phyloP scores from a whole-genome alignment of 768 basidiomycete genomes.

The Termitomyces sp. region DNA sequence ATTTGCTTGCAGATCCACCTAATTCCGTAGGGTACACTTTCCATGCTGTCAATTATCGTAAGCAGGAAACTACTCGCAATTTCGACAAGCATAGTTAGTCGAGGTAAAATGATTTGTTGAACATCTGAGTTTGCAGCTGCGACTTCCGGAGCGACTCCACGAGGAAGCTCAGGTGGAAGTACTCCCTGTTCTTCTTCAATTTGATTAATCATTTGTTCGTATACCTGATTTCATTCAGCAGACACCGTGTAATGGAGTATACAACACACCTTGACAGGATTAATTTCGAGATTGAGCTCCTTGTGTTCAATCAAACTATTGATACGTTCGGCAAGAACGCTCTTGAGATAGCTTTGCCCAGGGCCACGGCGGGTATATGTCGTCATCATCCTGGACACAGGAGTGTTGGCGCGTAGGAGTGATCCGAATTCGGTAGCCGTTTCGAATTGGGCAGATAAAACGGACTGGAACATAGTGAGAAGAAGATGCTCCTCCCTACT shows the following conservation, averaged over 20 bases:
- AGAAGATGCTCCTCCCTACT: slow-evolving; percentile 96
- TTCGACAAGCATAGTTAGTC: slow-evolving; percentile 99
- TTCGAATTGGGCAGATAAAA: slow-evolving; percentile 97
- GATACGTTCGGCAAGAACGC: slow-evolving; percentile 94
- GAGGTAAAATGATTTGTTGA: slow-evolving; percentile 95
- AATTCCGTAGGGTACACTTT: slow-evolving; percentile 98
- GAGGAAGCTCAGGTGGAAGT: slow-evolving; percentile 84
- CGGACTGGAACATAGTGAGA: slow-evolving; percentile 99
- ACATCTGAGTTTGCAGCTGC: slow-evolving; percentile 94
- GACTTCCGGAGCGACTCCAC: slow-evolving; percentile 91
- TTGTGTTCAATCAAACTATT: slow-evolving; percentile 99
- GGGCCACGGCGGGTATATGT: slow-evolving; percentile 98
- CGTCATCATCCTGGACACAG: slow-evolving; percentile 99
- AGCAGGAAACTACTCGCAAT: slow-evolving; percentile 97
- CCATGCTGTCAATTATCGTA: slow-evolving; percentile 98
- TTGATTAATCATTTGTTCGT: slow-evolving; percentile 99
- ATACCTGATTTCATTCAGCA: slow-evolving; percentile 53
- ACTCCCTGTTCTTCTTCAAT: slow-evolving; percentile 97
- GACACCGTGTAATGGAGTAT: background rate
- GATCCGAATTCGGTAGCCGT: slow-evolving; percentile 99
- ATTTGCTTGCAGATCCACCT: slow-evolving; percentile 99
- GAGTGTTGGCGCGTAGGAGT: slow-evolving; percentile 95
- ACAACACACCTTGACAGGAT: slow-evolving; percentile 83
- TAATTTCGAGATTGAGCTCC: slow-evolving; percentile 98
- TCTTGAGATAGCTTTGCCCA: slow-evolving; percentile 97